phyloP scores from a whole-genome alignment of 2,329 filamentous ascomycete genomes.

The Helotiales sp. region DNA sequence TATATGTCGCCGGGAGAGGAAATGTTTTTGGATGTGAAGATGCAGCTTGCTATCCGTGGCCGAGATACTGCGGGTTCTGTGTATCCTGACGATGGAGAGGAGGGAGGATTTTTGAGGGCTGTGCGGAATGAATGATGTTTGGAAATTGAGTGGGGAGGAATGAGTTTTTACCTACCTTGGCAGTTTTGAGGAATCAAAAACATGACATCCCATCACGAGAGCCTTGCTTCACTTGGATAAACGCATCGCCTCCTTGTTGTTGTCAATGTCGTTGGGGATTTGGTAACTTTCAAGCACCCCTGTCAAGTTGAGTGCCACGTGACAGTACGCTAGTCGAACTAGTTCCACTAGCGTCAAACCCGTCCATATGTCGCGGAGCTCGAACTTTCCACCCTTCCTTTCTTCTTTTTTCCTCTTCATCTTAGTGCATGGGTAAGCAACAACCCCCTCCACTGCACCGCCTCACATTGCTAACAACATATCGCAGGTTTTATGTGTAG shows the following conservation, averaged over 20 bases:
- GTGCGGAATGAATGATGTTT: neutral
- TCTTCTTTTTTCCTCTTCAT: slow-evolving; percentile 54
- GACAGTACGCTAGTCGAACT: neutral
- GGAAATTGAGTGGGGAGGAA: too few relatives aligned
- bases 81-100: neutral
- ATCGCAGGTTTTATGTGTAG: slow-evolving; percentile 70
- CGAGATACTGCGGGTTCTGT: neutral
- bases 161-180: too few relatives aligned
- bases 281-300: too few relatives aligned
- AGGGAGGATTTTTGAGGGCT: neutral
- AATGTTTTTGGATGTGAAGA: neutral
- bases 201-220: neutral
- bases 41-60: neutral
- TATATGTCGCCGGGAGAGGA: neutral
- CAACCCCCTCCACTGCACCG: neutral
- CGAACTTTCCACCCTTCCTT: neutral
- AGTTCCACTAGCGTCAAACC: neutral
- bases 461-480: slow-evolving; percentile 44
- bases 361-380: neutral
- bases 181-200: neutral
- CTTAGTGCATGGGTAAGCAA: slow-evolving; percentile 59
- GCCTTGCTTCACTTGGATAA: too few relatives aligned
- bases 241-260: too few relatives aligned
- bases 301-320: neutral
- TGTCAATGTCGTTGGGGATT: neutral